phyloP scores from a whole-genome alignment of 1,284 basidiomycete genomes.

The Tremellales sp. region DNA sequence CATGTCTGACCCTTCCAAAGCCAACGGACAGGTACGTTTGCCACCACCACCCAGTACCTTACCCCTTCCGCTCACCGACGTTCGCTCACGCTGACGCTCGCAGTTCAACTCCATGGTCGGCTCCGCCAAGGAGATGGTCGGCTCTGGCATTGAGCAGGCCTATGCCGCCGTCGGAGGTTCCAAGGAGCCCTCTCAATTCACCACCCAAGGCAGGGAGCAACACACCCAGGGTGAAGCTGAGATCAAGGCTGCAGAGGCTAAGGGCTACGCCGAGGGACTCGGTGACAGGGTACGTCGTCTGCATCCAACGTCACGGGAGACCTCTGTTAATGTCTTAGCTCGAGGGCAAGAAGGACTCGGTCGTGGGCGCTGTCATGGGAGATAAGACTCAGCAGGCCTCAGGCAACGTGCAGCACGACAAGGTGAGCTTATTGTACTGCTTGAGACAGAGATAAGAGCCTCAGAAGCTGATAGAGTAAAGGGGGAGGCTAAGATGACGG shows the following conservation, averaged over 20 bases:
- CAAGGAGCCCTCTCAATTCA: constrained; percentile 28
- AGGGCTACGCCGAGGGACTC: constrained; percentile 56
- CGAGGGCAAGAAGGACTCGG: constrained; percentile 62
- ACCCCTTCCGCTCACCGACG: constrained; percentile 39
- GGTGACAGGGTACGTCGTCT: too few species aligned
- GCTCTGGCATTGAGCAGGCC: constrained; percentile 58
- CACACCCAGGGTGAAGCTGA: constrained; percentile 61
- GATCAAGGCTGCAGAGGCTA: constrained; percentile 42
- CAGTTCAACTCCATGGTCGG: constrained; percentile 47
- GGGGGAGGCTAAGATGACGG: too few species aligned
- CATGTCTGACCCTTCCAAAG: constrained; percentile 54
- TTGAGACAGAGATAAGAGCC: too few species aligned
- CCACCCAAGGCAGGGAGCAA: constrained; percentile 57
- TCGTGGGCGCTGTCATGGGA: constrained; percentile 61
- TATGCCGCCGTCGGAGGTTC: constrained; percentile 44
- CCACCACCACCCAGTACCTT: constrained; percentile 39
- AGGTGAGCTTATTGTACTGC: too few species aligned
- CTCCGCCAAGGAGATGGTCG: constrained; percentile 47
- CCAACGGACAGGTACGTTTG: constrained; percentile 55
- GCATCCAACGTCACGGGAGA: too few species aligned
- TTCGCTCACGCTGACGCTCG: background rate
- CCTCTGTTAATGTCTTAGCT: constrained; percentile 50
- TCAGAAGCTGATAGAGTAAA: too few species aligned
- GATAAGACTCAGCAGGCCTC: constrained; percentile 60
- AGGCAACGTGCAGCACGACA: constrained; percentile 58